Evolutionary conservation across 2,329 filamentous ascomycete genomes (phyloP).

Genomic region (Aureobasidium subglaciale): DNA sequence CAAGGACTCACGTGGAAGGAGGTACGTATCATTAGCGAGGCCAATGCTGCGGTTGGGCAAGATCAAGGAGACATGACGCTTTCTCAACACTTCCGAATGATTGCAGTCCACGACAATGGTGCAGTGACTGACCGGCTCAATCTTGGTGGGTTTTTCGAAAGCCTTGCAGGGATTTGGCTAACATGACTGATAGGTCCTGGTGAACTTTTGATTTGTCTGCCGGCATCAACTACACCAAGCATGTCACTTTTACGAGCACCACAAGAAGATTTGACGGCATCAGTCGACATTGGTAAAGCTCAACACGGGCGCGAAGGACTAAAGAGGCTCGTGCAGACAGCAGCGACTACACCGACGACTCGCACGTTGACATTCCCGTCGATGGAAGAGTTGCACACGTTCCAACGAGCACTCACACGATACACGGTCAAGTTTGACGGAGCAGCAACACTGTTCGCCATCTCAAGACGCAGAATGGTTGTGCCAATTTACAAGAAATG

Average conservation of each 20-base stretch:
- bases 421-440: slow-evolving; percentile 54
- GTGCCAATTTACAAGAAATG: slow-evolving; percentile 92
- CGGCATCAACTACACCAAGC: slow-evolving; percentile 41
- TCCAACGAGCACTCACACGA: slow-evolving; percentile 73
- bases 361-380: slow-evolving; percentile 53
- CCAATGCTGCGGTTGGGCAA: slow-evolving; percentile 48
- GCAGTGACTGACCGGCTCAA: slow-evolving; percentile 80
- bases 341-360: slow-evolving; percentile 55
- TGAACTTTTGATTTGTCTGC: slow-evolving; percentile 41
- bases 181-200: slow-evolving; percentile 29
- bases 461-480: slow-evolving; percentile 68
- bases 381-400: slow-evolving; percentile 59
- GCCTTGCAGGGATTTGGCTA: background rate
- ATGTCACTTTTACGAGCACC: slow-evolving; percentile 63
- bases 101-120: slow-evolving; percentile 68
- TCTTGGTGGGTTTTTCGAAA: slow-evolving; percentile 42
- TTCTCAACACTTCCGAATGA: slow-evolving; percentile 67
- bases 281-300: slow-evolving; percentile 46
- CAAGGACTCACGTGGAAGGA: slow-evolving; percentile 55
- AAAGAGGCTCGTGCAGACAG: slow-evolving; percentile 53
- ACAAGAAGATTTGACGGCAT: slow-evolving; percentile 70
- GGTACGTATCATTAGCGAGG: slow-evolving; percentile 64
- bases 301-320: slow-evolving; percentile 52
- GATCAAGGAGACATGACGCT: slow-evolving; percentile 62
- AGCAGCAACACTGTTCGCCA: slow-evolving; percentile 66